Evolutionary conservation across 768 basidiomycete species (phyloP).

Genomic region (Hypsizygus marmoreus): DNA sequence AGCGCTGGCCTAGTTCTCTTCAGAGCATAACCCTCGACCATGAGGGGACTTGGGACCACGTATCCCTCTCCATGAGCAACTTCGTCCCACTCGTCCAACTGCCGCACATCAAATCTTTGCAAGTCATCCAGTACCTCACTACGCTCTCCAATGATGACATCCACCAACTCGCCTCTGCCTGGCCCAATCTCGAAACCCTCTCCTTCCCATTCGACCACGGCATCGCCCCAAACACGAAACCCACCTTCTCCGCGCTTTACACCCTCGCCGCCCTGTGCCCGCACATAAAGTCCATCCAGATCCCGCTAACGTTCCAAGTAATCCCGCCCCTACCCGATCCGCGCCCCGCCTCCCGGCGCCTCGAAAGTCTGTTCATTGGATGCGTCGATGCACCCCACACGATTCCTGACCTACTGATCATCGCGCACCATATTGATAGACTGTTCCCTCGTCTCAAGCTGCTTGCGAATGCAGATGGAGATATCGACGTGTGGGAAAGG

Average conservation of each 20-base stretch:
- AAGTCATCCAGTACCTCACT: not conserved
- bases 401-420: not conserved
- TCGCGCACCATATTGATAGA: slow-evolving; percentile 6
- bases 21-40: slow-evolving; percentile 5
- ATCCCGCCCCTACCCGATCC: not conserved
- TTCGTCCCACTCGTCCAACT: not conserved
- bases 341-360: not conserved
- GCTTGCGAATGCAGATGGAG: not conserved
- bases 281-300: not conserved
- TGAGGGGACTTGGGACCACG: slow-evolving; percentile 1
- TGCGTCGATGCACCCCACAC: not conserved
- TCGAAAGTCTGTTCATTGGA: not conserved
- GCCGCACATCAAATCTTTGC: not conserved
- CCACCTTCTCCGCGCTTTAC: not conserved
- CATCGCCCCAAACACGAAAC: no score
- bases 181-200: slow-evolving; percentile 5
- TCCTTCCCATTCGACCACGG: not conserved
- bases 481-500: slow-evolving; percentile 1
- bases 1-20: slow-evolving; percentile 3
- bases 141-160: not conserved
- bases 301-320: not conserved
- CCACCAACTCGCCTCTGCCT: not conserved
- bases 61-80: not conserved
- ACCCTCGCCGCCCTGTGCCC: slow-evolving; percentile 3
- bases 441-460: not conserved